Evolutionary conservation across 228 moss, liverwort and hornwort genomes (phyloP), one percentile per base, ranked within the genome.

Genomic region (Sphagnum fallax): DNA sequence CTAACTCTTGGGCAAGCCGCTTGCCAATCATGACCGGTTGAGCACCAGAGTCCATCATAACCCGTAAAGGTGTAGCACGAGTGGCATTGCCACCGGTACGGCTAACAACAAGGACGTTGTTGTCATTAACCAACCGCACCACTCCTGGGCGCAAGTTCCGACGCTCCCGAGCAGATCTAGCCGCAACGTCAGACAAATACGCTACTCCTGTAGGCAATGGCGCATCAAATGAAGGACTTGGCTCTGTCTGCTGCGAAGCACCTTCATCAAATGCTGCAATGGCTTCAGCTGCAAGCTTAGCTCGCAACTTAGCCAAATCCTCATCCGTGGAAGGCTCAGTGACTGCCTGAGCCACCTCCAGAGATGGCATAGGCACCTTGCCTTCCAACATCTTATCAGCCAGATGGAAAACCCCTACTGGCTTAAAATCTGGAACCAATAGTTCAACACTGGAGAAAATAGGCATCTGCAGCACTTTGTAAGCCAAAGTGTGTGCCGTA

Each of bases 21-120:
- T 48, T 49, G 6, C 69, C 69, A 69, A 57, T 48, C 55, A 69
- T 69, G 14, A 69, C 57, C 10, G 66, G 50, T 14, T 67, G 51
- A 49, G 66, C 66, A 4, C 50, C 48, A 6, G 66, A 10, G 48
- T 67, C 49, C 66, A 67, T 4, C 66, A 67, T 50, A 6, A 67
- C 5, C 3, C 16, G 18, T 12, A 57, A 57, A 5, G n/a, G 55
- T 16, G 52, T 58, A 4, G 55, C 5, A 12, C 53, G 65, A 65
- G 65, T 65, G 65, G 65, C 10, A 50, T 65, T 65, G 6, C 65
- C 65, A 49, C 6, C 65, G 4, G 32, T 65, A 5, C 47, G 48
- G 65, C 47, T 18, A 48, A 65, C 65, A 1, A 65, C 7, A 47
- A 65, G 4, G 1, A 65, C 5, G 32, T 4, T 65, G 65, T 49